Evolutionary conservation across 179 eudicot species (phyloP).

Genomic region (Silene coronaria): DNA sequence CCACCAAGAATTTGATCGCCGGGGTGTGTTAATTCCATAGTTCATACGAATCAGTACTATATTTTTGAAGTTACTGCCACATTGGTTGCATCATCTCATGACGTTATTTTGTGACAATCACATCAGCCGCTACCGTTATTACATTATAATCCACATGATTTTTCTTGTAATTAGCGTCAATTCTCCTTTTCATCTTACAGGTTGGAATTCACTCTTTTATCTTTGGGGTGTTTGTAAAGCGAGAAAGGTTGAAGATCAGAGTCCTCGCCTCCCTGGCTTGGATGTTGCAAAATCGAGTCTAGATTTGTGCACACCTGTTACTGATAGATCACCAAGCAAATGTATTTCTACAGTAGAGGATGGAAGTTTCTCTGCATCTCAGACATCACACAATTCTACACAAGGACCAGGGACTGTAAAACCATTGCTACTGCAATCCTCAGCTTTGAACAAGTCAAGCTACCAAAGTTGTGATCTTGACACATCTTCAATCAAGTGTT

Average conservation of each 20-base stretch:
- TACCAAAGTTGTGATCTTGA: conserved; percentile 15
- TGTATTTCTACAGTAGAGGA: conserved; percentile 12
- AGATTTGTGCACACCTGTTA: neutral
- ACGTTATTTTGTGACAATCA: too few species aligned
- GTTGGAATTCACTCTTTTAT: conserved; percentile 43
- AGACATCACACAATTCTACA: conserved; percentile 16
- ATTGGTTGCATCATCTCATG: too few species aligned
- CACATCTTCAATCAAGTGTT: conserved; percentile 4
- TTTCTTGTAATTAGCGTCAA: neutral
- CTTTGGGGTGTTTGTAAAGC: conserved; percentile 46
- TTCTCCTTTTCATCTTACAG: conserved; percentile 21
- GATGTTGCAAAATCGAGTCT: conserved; percentile 14
- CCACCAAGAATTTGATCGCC: too few species aligned
- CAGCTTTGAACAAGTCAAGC: conserved; percentile 7
- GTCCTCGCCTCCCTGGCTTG: conserved; percentile 13
- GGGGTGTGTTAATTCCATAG: too few species aligned
- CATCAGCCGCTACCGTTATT: too few species aligned
- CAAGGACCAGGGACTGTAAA: conserved; percentile 12
- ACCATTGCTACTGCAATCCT: conserved; percentile 13
- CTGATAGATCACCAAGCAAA: conserved; percentile 13
- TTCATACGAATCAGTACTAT: too few species aligned
- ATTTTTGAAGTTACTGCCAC: too few species aligned
- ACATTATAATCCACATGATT: too few species aligned
- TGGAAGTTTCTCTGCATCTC: conserved; percentile 21
- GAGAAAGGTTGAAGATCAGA: conserved; percentile 20